Conservation (phyloP, 352 stramenopile genomes). For the Pythium dissimile region DNA sequence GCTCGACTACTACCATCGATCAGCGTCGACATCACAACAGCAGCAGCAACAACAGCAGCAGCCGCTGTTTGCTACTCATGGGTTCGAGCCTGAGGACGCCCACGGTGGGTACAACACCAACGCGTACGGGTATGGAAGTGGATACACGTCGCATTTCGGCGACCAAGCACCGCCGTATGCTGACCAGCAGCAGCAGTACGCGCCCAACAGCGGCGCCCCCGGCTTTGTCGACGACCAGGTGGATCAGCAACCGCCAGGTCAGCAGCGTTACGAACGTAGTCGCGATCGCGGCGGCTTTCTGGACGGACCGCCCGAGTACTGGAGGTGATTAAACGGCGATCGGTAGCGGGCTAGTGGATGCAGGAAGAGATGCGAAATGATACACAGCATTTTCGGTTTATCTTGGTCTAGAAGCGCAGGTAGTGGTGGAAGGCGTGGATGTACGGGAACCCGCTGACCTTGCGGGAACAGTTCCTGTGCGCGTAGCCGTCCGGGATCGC, state of each 20-base stretch:
- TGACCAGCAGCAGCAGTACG: conserved; percentile 3
- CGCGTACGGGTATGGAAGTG: conserved; percentile 27
- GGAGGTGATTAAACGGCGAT: too few relatives aligned
- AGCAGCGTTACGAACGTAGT: conserved; percentile 7
- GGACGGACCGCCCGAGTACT: conserved; percentile 20
- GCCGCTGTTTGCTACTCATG: conserved; percentile 38
- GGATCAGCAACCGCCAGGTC: conserved; percentile 5
- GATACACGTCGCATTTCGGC: conserved; percentile 25
- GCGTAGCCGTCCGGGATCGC: conserved; percentile 56
- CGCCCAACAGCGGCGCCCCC: conserved; percentile 5
- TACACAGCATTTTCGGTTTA: too few relatives aligned
- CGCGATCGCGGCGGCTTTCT: conserved; percentile 15
- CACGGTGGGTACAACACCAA: conserved; percentile 17
- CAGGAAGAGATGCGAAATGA: too few relatives aligned
- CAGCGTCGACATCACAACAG: background rate
- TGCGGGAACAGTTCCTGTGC: conserved; percentile 52
- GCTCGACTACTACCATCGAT: conserved; percentile 7
- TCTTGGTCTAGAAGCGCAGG: conserved; percentile 48
- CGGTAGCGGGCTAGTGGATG: too few relatives aligned
- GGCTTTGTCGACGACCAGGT: conserved; percentile 16
- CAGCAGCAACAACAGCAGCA: conserved; percentile 23
- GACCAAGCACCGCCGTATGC: conserved; percentile 20
- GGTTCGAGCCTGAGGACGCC: conserved; percentile 66
- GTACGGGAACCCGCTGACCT: conserved; percentile 65
- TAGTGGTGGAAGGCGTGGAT: conserved; percentile 81